phyloP scores from a whole-genome alignment of 441 rosid genomes.

The Erodium texanum region DNA sequence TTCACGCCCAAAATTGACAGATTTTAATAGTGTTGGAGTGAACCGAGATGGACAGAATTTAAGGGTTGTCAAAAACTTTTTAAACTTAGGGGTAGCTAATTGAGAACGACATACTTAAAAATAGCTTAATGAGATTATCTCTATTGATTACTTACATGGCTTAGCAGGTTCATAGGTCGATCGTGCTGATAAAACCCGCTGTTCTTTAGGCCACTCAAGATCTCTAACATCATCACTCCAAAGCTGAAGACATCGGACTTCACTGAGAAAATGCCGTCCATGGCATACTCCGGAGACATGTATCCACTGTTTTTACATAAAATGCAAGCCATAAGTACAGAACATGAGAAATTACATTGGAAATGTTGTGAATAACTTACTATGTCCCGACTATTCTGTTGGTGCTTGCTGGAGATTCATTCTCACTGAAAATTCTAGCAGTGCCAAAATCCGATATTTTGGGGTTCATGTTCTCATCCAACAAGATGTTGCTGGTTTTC shows the following conservation, averaged over 20 bases:
- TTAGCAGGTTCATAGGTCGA: constrained; percentile 35
- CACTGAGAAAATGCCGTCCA: constrained; percentile 53
- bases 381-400: constrained; percentile 53
- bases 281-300: constrained; percentile 18
- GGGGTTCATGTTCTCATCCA: constrained; percentile 40
- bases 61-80: too few species aligned
- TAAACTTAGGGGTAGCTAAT: too few species aligned
- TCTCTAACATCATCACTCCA: constrained; percentile 51
- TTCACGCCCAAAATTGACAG: too few species aligned
- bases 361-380: constrained; percentile 25
- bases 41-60: too few species aligned
- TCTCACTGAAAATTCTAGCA: constrained; percentile 46
- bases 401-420: constrained; percentile 43
- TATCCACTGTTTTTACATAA: constrained; percentile 36
- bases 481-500: constrained; percentile 33
- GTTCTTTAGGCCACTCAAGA: constrained; percentile 43
- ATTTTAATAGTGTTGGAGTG: too few species aligned
- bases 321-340: neutral
- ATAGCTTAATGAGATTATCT: too few species aligned
- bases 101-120: too few species aligned
- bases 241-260: constrained; percentile 63
- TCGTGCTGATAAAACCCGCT: constrained; percentile 33
- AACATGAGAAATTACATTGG: neutral
- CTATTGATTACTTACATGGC: constrained; percentile 42
- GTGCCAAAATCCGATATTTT: constrained; percentile 43